These are phyloP conservation scores for Onygena corvina DNA, from an alignment of 2,329 filamentous ascomycete species.

Conservation along the genomic window DNA sequence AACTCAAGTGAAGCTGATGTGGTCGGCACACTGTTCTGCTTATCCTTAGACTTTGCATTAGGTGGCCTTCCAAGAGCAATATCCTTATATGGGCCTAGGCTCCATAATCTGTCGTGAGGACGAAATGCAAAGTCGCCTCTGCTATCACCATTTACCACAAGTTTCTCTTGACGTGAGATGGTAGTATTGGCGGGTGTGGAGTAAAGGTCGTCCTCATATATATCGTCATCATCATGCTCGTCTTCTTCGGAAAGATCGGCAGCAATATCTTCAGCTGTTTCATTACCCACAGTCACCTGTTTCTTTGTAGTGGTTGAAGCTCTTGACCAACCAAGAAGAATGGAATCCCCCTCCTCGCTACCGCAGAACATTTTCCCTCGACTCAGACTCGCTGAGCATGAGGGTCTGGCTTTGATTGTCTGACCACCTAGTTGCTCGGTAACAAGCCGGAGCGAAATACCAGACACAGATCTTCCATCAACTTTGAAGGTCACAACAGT, in stretches of 20 bases:
- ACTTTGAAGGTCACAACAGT: constrained; percentile 69
- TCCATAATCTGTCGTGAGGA: constrained; percentile 63
- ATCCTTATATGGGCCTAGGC: constrained; percentile 66
- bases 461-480: constrained; percentile 83
- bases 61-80: constrained; percentile 54
- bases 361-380: constrained; percentile 68
- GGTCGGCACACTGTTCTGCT: constrained; percentile 26
- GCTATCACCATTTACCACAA: constrained; percentile 17
- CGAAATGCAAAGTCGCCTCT: constrained; percentile 56
- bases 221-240: constrained; percentile 46
- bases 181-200: constrained; percentile 22
- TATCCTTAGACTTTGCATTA: constrained; percentile 20
- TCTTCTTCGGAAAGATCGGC: constrained; percentile 47
- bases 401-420: constrained; percentile 50
- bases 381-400: constrained; percentile 58
- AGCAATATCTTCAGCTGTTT: constrained; percentile 18
- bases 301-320: constrained; percentile 51
- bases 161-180: constrained; percentile 14
- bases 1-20: constrained; percentile 40
- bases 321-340: constrained; percentile 66
- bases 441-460: constrained; percentile 60
- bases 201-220: constrained; percentile 44
- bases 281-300: constrained; percentile 37
- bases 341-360: constrained; percentile 69
- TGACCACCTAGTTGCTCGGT: constrained; percentile 50